Evolutionary conservation across 2,329 filamentous ascomycete species (phyloP).

Genomic region (Xylaria arbuscula): DNA sequence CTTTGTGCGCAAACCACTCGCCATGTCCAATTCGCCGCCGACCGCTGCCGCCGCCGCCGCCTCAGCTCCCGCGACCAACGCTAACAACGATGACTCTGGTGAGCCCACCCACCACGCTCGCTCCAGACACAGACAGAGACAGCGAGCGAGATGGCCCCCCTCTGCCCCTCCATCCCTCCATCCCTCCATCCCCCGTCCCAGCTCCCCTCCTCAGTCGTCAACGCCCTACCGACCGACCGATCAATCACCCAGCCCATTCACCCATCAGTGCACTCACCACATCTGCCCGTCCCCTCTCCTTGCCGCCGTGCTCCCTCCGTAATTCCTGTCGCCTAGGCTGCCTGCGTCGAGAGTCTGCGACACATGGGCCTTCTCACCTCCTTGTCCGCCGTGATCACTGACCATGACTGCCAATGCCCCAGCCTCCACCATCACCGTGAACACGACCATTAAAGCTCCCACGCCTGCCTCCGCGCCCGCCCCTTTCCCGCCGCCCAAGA

Average conservation of each 20-base stretch:
- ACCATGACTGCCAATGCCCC: conserved; percentile 41
- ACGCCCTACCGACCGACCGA: conserved; percentile 20
- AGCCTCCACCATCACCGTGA: conserved; percentile 56
- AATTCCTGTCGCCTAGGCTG: conserved; percentile 21
- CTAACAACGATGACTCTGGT: conserved; percentile 50
- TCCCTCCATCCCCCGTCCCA: conserved; percentile 35
- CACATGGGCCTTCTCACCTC: conserved; percentile 31
- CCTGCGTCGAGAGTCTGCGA: conserved; percentile 31
- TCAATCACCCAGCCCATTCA: conserved; percentile 7
- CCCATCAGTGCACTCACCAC: conserved; percentile 9
- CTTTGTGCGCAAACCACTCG: conserved; percentile 33
- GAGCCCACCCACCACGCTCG: conserved; percentile 34
- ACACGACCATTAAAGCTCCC: conserved; percentile 45
- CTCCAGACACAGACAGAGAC: conserved; percentile 8
- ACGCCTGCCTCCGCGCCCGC: conserved; percentile 42
- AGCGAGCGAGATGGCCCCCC: not conserved
- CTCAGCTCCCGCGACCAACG: conserved; percentile 45
- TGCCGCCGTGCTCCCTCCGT: conserved; percentile 1
- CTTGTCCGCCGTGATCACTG: conserved; percentile 38
- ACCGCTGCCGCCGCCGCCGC: conserved; percentile 39
- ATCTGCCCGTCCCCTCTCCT: conserved; percentile 11
- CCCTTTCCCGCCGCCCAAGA: conserved; percentile 84
- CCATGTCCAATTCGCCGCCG: conserved; percentile 51
- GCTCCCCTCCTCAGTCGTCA: conserved; percentile 34
- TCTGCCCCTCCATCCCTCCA: conserved; percentile 25